Base-by-base conservation (phyloP, 2,329 filamentous ascomycete genomes). In the Colletotrichum endophyticum region DNA sequence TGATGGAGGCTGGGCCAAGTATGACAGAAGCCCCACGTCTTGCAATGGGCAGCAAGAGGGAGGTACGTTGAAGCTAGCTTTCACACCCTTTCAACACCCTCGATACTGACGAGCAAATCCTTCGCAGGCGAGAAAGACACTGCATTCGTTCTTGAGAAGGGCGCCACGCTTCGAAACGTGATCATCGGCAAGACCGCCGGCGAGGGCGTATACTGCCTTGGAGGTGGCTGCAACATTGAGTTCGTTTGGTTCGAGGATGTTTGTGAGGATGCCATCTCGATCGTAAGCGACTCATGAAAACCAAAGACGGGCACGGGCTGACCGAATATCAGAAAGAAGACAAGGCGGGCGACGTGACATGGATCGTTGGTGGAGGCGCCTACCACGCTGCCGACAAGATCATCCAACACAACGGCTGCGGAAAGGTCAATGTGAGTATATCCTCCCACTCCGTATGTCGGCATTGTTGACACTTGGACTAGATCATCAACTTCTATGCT, bases 151-250 rank as follows among this genome's bases (percentile, higher is more conserved):
- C 82, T 88, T 2, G 81, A 84, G 53, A 75, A 81, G 6, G 87
- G 88, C 1, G 88, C 86, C 12, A 87, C 85, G 0, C 83, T 89
- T 36, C 84, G 82, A 73, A 89, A 89, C 73, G 87, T 86, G 53
- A 88, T 88, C 77, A 89, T 89, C 25, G 87, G 87, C 75, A 81
- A 83, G 56, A 70, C 67, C 1, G 67, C 56, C 19, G 78, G 79
- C 59, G 80, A 83, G 70, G 81, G 81, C 28, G 79, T 83, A 27
- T 79, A 82, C 74, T 83, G 81, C 66, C 64, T 78, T 1, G 79
- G 79, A 34, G 81, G 80, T 2, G 71, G 77, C 15, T 82, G 81
- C 76, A 82, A 76, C 27, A 67, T 82, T 19, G 75, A 81, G 62
- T 79, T 79, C 27, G 78, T 82, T 28, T 81, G 80, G 80, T 81